Conservation (phyloP, 129 eudicot species). For the Tanacetum coccineum region DNA sequence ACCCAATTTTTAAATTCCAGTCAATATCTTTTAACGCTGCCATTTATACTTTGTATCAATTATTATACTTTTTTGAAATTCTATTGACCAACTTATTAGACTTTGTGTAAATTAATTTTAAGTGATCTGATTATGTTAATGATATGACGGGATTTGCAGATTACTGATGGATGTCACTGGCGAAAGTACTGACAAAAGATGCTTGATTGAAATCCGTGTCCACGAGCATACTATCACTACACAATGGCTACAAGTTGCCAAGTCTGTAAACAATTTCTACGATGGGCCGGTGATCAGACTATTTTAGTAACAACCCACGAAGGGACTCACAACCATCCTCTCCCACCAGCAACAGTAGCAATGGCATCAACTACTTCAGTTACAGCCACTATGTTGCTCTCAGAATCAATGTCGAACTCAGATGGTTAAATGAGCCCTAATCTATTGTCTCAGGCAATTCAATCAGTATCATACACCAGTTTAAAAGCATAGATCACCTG, state of each 20-base stretch:
- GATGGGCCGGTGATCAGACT: too few species aligned
- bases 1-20: too few species aligned
- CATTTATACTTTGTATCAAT: neutral
- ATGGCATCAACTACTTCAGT: conserved; percentile 89
- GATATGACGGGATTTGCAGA: conserved; percentile 27
- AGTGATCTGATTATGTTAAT: neutral
- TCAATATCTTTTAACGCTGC: too few species aligned
- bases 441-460: conserved; percentile 61
- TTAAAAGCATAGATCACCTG: conserved; percentile 49
- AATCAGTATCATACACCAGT: conserved; percentile 38
- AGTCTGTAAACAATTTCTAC: too few species aligned
- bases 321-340: too few species aligned
- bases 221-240: too few species aligned
- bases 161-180: conserved; percentile 78
- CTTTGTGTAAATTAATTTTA: neutral
- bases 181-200: conserved; percentile 69
- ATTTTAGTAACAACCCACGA: too few species aligned
- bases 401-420: conserved; percentile 75
- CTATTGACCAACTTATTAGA: neutral
- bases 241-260: too few species aligned
- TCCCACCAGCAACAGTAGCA: conserved; percentile 78
- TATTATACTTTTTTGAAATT: neutral
- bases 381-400: conserved; percentile 81
- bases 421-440: conserved; percentile 73
- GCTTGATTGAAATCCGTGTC: conserved; percentile 83